These are phyloP conservation scores for Stereocaulon alpinum DNA, from an alignment of 495 filamentous ascomycete species.

Conservation along the genomic window DNA sequence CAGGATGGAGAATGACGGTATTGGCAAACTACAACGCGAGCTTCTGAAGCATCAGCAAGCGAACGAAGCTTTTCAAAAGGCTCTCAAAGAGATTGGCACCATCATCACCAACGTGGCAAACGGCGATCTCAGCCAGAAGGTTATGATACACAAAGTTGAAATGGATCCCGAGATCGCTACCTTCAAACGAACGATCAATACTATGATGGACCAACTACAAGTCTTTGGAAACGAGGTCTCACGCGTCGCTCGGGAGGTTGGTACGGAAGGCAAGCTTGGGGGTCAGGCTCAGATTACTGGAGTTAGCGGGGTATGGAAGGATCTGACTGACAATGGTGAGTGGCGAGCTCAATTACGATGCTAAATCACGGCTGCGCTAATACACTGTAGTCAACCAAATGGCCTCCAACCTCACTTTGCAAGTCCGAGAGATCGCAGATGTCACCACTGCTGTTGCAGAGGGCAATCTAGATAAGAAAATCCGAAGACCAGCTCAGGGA, in stretches of 20 bases:
- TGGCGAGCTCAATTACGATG: background rate
- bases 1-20: constrained; percentile 53
- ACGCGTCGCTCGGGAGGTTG: constrained; percentile 89
- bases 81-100: constrained; percentile 88
- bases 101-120: constrained; percentile 94
- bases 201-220: constrained; percentile 98
- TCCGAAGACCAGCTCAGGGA: constrained; percentile 84
- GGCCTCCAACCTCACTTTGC: constrained; percentile 76
- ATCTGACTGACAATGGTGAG: constrained; percentile 87
- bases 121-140: constrained; percentile 95
- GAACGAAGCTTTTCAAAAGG: constrained; percentile 97
- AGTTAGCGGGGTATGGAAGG: constrained; percentile 96
- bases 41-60: constrained; percentile 94
- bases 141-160: constrained; percentile 88
- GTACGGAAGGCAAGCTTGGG: constrained; percentile 93
- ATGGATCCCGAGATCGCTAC: constrained; percentile 99
- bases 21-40: constrained; percentile 71
- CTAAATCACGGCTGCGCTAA: constrained; percentile 22
- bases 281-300: constrained; percentile 91
- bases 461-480: constrained; percentile 92
- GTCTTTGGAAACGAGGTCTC: constrained; percentile 97
- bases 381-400: constrained; percentile 75
- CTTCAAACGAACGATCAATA: constrained; percentile 95
- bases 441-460: constrained; percentile 96
- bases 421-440: constrained; percentile 92